Conservation (phyloP, 2,329 filamentous ascomycete species). For the Periconia digitata region DNA sequence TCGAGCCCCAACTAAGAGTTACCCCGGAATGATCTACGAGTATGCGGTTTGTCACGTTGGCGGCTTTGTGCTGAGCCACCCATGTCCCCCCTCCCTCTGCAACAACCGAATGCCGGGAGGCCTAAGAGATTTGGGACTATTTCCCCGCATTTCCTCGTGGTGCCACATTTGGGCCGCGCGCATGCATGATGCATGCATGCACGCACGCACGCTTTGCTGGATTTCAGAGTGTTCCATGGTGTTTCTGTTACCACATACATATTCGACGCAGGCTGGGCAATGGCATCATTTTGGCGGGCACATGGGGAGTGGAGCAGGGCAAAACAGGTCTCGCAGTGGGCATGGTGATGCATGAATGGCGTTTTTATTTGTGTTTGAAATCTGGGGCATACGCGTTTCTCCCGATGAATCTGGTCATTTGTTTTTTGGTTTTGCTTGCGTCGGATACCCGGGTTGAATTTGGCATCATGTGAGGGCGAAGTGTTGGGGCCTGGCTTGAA, state of each 20-base stretch:
- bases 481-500: slow-evolving; percentile 1
- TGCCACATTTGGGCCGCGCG: neutral
- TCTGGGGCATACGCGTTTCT: no score
- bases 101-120: slow-evolving; percentile 21
- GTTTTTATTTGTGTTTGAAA: slow-evolving; percentile 21
- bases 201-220: slow-evolving; percentile 8
- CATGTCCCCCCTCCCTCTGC: slow-evolving; percentile 7
- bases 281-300: neutral
- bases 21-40: slow-evolving; percentile 16
- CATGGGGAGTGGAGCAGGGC: slow-evolving; percentile 13
- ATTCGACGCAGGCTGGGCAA: slow-evolving; percentile 16
- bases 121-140: slow-evolving; percentile 31
- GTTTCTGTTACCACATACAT: slow-evolving; percentile 34
- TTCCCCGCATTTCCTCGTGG: slow-evolving; percentile 39
- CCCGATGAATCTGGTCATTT: no score
- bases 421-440: neutral
- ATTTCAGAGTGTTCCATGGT: slow-evolving; percentile 12
- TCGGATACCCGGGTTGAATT: neutral
- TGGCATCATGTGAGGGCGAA: neutral
- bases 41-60: slow-evolving; percentile 21
- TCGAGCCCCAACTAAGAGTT: slow-evolving; percentile 2
- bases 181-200: neutral
- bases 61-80: neutral
- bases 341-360: slow-evolving; percentile 34
- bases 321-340: slow-evolving; percentile 11